Evolutionary conservation across 140 eudicot genomes (phyloP).

Genomic region (Ambrosia hybrid): DNA sequence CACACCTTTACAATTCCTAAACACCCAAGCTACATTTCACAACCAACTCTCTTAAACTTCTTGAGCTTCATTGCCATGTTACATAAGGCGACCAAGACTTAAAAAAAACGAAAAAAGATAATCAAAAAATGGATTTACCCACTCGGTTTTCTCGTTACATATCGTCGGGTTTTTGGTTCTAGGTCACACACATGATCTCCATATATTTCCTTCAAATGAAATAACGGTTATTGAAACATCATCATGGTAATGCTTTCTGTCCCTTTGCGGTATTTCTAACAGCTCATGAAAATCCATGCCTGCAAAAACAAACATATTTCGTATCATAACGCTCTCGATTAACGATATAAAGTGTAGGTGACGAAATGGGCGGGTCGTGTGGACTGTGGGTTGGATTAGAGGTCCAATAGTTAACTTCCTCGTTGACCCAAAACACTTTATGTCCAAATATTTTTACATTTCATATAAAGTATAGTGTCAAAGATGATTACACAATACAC

Average conservation of each 20-base stretch:
- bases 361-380: too few relatives aligned
- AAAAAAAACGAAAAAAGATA: conserved; percentile 12
- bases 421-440: too few relatives aligned
- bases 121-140: conserved; percentile 54
- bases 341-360: not conserved
- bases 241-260: conserved; percentile 89
- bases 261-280: conserved; percentile 98
- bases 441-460: too few relatives aligned
- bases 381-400: too few relatives aligned
- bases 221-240: conserved; percentile 91
- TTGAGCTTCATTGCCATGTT: conserved; percentile 44
- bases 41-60: conserved; percentile 35
- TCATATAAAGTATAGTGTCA: too few relatives aligned
- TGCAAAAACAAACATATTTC: conserved; percentile 24
- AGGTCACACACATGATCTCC: conserved; percentile 83
- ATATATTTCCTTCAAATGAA: conserved; percentile 93
- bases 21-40: conserved; percentile 48
- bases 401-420: too few relatives aligned
- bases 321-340: not conserved
- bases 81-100: conserved; percentile 38
- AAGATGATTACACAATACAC: too few relatives aligned
- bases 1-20: conserved; percentile 66
- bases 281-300: conserved; percentile 91
- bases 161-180: conserved; percentile 27
- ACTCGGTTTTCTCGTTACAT: conserved; percentile 18